Evolutionary conservation across 257 asterid genomes (phyloP), one percentile per base, ranked within the genome.

Genomic region (Rubia yunnanensis): DNA sequence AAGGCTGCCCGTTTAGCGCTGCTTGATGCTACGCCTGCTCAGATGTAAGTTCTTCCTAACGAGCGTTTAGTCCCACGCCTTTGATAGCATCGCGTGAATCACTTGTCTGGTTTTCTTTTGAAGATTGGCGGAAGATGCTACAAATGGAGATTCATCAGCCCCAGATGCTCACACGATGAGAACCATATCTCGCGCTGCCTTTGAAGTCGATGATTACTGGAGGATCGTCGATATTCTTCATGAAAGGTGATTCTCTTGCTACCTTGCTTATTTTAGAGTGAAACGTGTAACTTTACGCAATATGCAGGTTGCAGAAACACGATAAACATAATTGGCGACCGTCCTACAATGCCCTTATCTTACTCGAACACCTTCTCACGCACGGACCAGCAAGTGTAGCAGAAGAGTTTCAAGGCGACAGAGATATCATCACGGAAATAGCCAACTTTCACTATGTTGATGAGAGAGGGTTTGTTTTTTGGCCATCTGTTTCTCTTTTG

Each of bases 151-250:
- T 72, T 79, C 83, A 59, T 60, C 81, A 34, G 82, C 78, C 50
- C 75, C 88, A 31, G 87, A 87, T 68, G 77, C 74, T 23, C 78
- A 80, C 31, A 79, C 85, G 44, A 81, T 90, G 95, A 77, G 90
- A 59, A 64, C 81, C 13, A 83, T 90, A 71, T 83, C 96, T 6
- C 88, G 85, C n/a, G 97, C 96, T 10, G 96, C 97, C 31, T 90
- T 90, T 36, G 97, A 90, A 72, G 95, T 90, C 14, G 97, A 88
- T 72, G 96, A 90, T 72, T 90, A 85, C 52, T 90, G 86, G 39
- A 77, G 97, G 74, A 84, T 87, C 28, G 87, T 83, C 20, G 91
- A 83, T 39, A 81, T 90, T 73, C 82, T 88, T 68, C 95, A 88
- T 67, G 81, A 67, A 44, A 85, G 88, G 97, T 90, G 0, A 30